Evolutionary conservation across 345 rosid species (phyloP), one percentile per base, ranked within the genome.

Genomic region (Gossypium raimondii): DNA sequence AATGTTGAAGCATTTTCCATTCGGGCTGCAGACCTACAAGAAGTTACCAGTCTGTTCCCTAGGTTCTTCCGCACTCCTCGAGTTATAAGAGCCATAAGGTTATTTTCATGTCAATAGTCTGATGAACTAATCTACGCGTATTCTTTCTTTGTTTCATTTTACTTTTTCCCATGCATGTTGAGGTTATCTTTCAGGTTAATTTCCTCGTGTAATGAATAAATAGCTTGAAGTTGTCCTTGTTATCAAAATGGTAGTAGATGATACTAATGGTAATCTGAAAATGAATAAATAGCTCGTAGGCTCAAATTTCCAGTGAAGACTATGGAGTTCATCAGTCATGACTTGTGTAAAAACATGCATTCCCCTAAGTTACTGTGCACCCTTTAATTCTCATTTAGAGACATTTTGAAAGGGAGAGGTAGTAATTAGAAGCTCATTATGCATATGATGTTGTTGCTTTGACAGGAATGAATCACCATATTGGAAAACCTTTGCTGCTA

Each of bases 1-100:
- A 94, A 94, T 52, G 93, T 92, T 38, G 97, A 90, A 84, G 97
- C 97, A 24, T 94, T 94, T 79, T 86, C 93, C 38, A 93, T 92
- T 68, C 81, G 85, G 65, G 97, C 90, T 14, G 85, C 86, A 56
- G 97, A 94, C 79, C 83, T 92, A 44, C 89, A 94, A 94, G 94
- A 90, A 74, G 97, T 92, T 17, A 94, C 94, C 60, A 83, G 87
- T 73, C 78, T 84, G 69, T 92, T 84, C 71, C 78, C 97, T 0
- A 84, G 93, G 88, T 81, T 81, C 85, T 73, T 88, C 65, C 83
- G 92, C 29, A 87, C 81, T 51, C 87, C 87, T 64, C 84, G 89
- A 7, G 92, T 94, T 73, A 94, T 88, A 84, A 90, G 97, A 82
- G 59, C 64, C 41, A 60, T 60, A 60, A 60, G 64, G 64, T 60